These are phyloP conservation scores for Trichoderma virens DNA, from an alignment of 495 filamentous ascomycete genomes.

Conservation along the genomic window DNA sequence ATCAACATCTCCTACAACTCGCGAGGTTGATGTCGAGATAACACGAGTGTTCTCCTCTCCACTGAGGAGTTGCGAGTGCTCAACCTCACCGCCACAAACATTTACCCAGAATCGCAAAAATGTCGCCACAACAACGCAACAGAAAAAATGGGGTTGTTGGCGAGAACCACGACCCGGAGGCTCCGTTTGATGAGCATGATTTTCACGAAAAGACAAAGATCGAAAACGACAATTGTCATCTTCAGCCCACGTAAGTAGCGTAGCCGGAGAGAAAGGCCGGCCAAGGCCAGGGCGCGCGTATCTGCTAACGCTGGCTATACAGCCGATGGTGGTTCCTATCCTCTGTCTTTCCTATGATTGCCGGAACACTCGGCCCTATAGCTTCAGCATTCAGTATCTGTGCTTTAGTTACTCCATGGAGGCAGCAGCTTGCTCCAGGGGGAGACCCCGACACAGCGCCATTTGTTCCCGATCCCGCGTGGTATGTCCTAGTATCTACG, in stretches of 20 bases:
- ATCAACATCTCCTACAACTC: too few species aligned
- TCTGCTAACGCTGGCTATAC: constrained; percentile 6
- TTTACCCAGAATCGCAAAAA: too few species aligned
- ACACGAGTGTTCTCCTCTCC: too few species aligned
- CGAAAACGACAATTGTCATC: constrained; percentile 31
- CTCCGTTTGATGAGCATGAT: not conserved
- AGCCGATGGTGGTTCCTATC: constrained; percentile 84
- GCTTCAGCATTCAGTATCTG: constrained; percentile 74
- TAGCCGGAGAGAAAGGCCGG: not conserved
- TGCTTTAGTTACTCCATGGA: constrained; percentile 66
- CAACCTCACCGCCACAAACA: too few species aligned
- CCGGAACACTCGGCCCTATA: constrained; percentile 78
- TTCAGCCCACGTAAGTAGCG: constrained; percentile 41
- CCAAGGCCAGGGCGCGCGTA: not conserved
- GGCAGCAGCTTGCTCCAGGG: constrained; percentile 51
- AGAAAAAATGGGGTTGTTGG: too few species aligned
- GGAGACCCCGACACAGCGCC: constrained; percentile 38
- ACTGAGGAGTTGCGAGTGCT: too few species aligned
- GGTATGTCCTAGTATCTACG: constrained; percentile 37
- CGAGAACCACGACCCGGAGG: too few species aligned
- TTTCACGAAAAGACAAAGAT: not conserved
- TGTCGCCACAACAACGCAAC: too few species aligned
- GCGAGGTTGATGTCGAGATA: too few species aligned
- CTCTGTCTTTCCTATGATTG: constrained; percentile 71
- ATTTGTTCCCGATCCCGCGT: constrained; percentile 59